Evolutionary conservation across 2,329 filamentous ascomycete genomes (phyloP), one percentile per base, ranked within the genome.

Genomic region (Epicoccum nigrum): DNA sequence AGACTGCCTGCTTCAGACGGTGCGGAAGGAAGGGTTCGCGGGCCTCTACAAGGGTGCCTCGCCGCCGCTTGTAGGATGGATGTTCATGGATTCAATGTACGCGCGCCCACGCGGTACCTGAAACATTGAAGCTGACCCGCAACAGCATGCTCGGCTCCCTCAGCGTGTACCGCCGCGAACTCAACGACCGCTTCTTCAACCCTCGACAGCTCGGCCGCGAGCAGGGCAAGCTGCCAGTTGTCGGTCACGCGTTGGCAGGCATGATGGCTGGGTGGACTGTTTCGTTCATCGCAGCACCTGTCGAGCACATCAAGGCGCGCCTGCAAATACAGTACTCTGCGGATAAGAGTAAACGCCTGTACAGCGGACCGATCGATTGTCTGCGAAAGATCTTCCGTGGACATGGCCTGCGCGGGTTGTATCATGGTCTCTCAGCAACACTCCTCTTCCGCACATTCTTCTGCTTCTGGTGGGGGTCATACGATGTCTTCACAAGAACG

Each of bases 391-490:
- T 66, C 30, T 60, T 54, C 34, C 49, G 48, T 1, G 62, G 55
- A 42, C 91, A 97, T 71, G 93, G 94, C 37, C 65, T 97, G 2
- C 70, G 75, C 17, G 94, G 93, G 28, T 73, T 99, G 7, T 99
- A 93, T 74, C 92, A 91, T 69, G 94, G 94, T 0, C 81, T 99
- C 11, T 79, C 76, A 30, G 90, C 94, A 1, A 97, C 94, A 0
- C 78, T 97, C 40, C 74, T 97, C 39, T 97, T 97, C 78, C 84
- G 94, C 15, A 85, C 86, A 12, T 96, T 93, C 77, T 99, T 99
- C 81, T 97, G 96, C 81, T 94, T 88, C 78, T 97, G 92, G 92
- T 99, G 94, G 94, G 86, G 87, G n/a, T 89, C 86, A 54, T 99
- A 99, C 77, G 93, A 97, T 66, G 63, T 96, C 23, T 82, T 97